Percentiles rank a stretch among this genome's conserved stretches.
phyloP scores from a whole-genome alignment of 2,329 filamentous ascomycete species.

The Fonsecaea monophora region DNA sequence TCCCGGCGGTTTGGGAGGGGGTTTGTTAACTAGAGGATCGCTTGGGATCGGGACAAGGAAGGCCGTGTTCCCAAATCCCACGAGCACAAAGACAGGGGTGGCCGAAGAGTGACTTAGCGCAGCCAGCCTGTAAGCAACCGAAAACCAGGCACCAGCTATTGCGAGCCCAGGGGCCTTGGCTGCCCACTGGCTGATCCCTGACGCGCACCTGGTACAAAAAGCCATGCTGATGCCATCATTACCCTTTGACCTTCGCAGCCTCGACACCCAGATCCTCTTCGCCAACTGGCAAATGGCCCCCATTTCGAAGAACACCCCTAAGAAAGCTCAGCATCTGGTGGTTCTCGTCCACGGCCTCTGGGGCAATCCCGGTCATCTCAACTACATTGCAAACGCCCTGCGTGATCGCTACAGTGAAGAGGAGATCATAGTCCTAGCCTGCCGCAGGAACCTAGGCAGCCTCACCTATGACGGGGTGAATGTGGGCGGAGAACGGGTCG shows the following conservation, averaged over 20 bases:
- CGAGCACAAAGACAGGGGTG: background rate
- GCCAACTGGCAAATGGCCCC: constrained; percentile 36
- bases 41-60: background rate
- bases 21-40: background rate
- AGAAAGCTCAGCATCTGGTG: constrained; percentile 60
- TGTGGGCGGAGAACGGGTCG: constrained; percentile 70
- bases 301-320: constrained; percentile 18
- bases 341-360: constrained; percentile 69
- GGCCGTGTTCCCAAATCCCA: background rate
- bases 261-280: constrained; percentile 41
- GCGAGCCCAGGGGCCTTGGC: constrained; percentile 9
- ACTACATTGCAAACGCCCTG: constrained; percentile 60
- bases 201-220: constrained; percentile 5
- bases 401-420: constrained; percentile 58
- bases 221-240: constrained; percentile 33
- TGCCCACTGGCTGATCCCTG: background rate
- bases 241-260: constrained; percentile 42
- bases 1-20: background rate
- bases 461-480: constrained; percentile 73
- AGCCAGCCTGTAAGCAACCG: constrained; percentile 1
- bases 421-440: constrained; percentile 62
- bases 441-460: constrained; percentile 62
- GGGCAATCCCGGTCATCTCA: constrained; percentile 63
- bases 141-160: constrained; percentile 8
- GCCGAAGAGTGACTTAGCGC: background rate